Conservation (phyloP, 768 basidiomycete species). For the Kwoniella bestiolae region DNA sequence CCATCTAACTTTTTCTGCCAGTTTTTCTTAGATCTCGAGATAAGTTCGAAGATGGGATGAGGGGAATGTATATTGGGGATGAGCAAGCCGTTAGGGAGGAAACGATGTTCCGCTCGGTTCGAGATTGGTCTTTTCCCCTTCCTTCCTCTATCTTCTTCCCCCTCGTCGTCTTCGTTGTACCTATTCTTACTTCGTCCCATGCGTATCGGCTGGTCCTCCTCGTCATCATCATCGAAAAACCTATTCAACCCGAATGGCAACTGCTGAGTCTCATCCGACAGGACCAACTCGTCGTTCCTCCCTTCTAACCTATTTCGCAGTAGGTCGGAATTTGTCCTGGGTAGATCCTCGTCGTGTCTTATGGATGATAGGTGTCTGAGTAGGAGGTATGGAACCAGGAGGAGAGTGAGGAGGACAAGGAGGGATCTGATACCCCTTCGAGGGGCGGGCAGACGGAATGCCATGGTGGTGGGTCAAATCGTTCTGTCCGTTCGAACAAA, state of each 20-base stretch:
- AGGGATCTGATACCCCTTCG: slow-evolving; percentile 27
- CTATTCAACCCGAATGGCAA: not conserved
- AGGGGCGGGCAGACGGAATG: slow-evolving; percentile 9
- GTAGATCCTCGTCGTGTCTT: not conserved
- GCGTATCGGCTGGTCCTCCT: not conserved
- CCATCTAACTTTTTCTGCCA: slow-evolving; percentile 45
- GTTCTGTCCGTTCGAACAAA: no score
- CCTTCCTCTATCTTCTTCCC: not conserved
- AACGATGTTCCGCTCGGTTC: slow-evolving; percentile 29
- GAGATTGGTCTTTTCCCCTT: not conserved
- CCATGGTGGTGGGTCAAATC: no score
- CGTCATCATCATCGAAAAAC: not conserved
- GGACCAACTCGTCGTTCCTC: not conserved
- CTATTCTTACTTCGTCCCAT: not conserved
- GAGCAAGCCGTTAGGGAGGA: slow-evolving; percentile 38
- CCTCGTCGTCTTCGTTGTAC: not conserved
- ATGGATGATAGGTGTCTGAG: slow-evolving; percentile 17
- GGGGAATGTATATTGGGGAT: slow-evolving; percentile 34
- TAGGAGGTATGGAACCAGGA: slow-evolving; percentile 30
- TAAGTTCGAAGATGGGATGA: slow-evolving; percentile 52
- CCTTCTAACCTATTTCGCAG: not conserved
- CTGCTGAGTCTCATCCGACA: not conserved
- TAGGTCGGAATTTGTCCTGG: not conserved
- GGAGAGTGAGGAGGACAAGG: slow-evolving; percentile 20
- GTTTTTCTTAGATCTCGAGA: slow-evolving; percentile 31